Conservation (phyloP, 2,329 filamentous ascomycete species). For the Aspergillus transmontanensis region DNA sequence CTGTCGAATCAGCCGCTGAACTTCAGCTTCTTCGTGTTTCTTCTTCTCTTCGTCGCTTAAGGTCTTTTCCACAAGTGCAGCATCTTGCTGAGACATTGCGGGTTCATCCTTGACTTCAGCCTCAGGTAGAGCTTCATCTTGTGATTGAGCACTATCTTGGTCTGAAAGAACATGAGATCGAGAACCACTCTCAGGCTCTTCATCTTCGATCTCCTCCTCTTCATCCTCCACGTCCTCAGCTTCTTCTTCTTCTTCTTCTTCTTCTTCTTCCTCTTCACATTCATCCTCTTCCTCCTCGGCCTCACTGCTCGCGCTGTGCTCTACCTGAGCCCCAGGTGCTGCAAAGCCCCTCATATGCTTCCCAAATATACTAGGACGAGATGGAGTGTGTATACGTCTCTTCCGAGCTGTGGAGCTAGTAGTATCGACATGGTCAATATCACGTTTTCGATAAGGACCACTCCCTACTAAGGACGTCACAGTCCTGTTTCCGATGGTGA, state of each 20-base stretch:
- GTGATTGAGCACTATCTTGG: constrained; percentile 18
- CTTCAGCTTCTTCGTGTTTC: constrained; percentile 46
- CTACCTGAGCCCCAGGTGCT: constrained; percentile 54
- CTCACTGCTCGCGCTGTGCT: constrained; percentile 19
- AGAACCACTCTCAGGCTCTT: constrained; percentile 16
- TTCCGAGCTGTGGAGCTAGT: constrained; percentile 38
- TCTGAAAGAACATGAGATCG: constrained; percentile 17
- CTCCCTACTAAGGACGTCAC: constrained; percentile 67
- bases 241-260: constrained; percentile 20
- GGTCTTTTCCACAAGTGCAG: constrained; percentile 42
- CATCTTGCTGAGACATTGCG: constrained; percentile 5
- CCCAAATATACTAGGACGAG: constrained; percentile 44
- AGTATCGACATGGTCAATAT: constrained; percentile 30
- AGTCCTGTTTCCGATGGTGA: constrained; percentile 72
- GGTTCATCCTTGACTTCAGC: constrained; percentile 12
- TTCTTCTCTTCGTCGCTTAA: constrained; percentile 61
- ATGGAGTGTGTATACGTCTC: constrained; percentile 40
- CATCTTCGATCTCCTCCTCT: constrained; percentile 19
- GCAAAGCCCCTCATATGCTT: constrained; percentile 55
- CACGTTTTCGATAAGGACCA: constrained; percentile 44
- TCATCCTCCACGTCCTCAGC: constrained; percentile 24
- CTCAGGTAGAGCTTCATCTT: constrained; percentile 5
- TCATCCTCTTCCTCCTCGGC: constrained; percentile 28
- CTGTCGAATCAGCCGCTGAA: constrained; percentile 48
- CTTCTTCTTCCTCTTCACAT: constrained; percentile 30